phyloP scores from a whole-genome alignment of 768 basidiomycete genomes.

The Xerocomellus intermedius region DNA sequence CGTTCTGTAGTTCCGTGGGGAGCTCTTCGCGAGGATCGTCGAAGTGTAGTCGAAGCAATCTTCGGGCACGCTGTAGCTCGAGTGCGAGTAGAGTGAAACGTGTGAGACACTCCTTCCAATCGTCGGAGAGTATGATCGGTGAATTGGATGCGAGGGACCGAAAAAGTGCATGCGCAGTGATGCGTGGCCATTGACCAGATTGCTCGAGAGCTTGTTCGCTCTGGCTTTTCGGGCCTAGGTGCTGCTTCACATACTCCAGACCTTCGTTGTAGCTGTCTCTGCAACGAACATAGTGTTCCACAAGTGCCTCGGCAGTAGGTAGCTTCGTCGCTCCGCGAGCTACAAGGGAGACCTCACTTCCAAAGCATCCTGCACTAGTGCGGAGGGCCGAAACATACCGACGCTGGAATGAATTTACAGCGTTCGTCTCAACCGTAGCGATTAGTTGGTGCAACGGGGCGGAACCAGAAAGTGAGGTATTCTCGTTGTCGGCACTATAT shows the following conservation, averaged over 20 bases:
- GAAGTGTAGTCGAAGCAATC: slow-evolving; percentile 30
- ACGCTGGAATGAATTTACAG: slow-evolving; percentile 11
- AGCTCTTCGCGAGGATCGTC: slow-evolving; percentile 32
- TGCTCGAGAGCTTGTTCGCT: slow-evolving; percentile 18
- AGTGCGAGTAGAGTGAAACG: slow-evolving; percentile 29
- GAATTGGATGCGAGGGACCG: slow-evolving; percentile 29
- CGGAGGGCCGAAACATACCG: slow-evolving; percentile 10
- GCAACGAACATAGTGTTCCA: slow-evolving; percentile 7
- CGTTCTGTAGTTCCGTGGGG: slow-evolving; percentile 25
- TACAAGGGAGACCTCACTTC: not conserved
- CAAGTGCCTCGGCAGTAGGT: not conserved
- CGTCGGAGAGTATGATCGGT: slow-evolving; percentile 2
- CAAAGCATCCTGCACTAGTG: slow-evolving; percentile 7
- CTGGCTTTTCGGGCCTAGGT: slow-evolving; percentile 14
- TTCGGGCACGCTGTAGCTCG: slow-evolving; percentile 38
- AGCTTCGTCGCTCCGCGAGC: not conserved
- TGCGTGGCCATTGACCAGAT: slow-evolving; percentile 39
- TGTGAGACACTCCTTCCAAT: slow-evolving; percentile 35
- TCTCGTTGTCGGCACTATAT: no score
- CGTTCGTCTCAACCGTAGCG: not conserved
- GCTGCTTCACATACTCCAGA: not conserved
- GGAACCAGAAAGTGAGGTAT: no score
- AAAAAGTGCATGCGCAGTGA: slow-evolving; percentile 33
- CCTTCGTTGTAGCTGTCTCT: not conserved
- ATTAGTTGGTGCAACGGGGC: not conserved